phyloP scores from a whole-genome alignment of 371 early-diverging fungal genomes.

The Massospora cicadina region DNA sequence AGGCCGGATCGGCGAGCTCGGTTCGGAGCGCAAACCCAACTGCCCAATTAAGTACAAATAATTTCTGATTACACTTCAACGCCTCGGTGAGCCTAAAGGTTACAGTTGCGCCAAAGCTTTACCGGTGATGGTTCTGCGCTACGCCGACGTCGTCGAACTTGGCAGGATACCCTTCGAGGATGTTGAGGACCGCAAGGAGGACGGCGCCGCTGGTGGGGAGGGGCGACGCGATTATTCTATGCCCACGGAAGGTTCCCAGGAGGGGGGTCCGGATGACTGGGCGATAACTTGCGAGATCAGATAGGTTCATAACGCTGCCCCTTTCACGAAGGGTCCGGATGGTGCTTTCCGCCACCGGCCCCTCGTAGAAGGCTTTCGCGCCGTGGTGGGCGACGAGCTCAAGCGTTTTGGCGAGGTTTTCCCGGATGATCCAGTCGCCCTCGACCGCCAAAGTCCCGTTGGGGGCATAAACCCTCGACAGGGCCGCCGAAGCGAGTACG shows the following conservation, averaged over 20 bases:
- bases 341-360: conserved; percentile 16
- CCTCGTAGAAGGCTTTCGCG: conserved; percentile 61
- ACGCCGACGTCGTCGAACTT: conserved; percentile 30
- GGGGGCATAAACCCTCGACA: conserved; percentile 35
- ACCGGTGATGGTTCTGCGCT: conserved; percentile 17
- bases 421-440: conserved; percentile 59
- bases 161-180: conserved; percentile 66
- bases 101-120: conserved; percentile 21
- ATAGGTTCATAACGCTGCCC: conserved; percentile 67
- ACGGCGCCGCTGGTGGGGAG: conserved; percentile 73
- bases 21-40: conserved; percentile 77
- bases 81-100: conserved; percentile 74
- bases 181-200: conserved; percentile 67
- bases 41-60: neutral
- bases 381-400: conserved; percentile 64
- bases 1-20: conserved; percentile 65
- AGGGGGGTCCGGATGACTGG: conserved; percentile 40
- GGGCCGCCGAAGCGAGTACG: neutral
- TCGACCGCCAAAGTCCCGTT: conserved; percentile 35
- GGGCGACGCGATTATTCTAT: conserved; percentile 28
- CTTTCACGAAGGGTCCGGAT: conserved; percentile 38
- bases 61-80: conserved; percentile 32
- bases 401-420: conserved; percentile 67
- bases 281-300: conserved; percentile 61
- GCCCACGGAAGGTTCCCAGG: conserved; percentile 56